Base-by-base conservation (phyloP, 2,329 filamentous ascomycete genomes). In the Sordariomycetes sp. region DNA sequence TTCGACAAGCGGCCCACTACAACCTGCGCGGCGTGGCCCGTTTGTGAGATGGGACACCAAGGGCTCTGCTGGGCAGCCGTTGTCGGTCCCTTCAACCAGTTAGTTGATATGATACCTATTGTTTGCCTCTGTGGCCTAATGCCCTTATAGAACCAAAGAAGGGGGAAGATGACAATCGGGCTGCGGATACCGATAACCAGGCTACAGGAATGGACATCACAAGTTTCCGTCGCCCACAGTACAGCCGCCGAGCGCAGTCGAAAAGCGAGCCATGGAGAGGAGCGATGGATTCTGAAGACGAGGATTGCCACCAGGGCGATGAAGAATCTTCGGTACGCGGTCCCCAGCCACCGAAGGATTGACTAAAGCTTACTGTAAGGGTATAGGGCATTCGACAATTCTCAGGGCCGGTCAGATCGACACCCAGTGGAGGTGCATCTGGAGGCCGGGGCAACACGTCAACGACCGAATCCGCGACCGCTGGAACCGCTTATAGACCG, bases 201-300 rank as follows among this genome's bases (percentile, higher is more conserved):
- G 46, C 5, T 14, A 50, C 46, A 50, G 22, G n/a, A 14, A 22
- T 63, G 32, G 62, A 65, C 22, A 52, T 57, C 24, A 32, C 55
- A 3, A 20, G 18, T 18, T 57, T 69, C 53, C 71, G 69, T 53
- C 62, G 64, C 20, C 71, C 71, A 12, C 66, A 66, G 32, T 77
- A 78, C 60, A 76, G 72, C 53, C 70, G 75, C n/a, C 70, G 75
- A 43, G 67, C 74, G 24, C 73, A 78, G 60, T 78, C 75, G 53
- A 78, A 74, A 63, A 79, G 76, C 61, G 76, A 79, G 63, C 74
- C 75, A 35, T 66, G 48, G 12, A 20, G 20, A 35, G 24, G 12
- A 14, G 22, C 24, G 5, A 20, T 20, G n/a, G 55, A 57, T 24
- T 57, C 55, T 16, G 55, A 57, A n/a, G 55, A 57, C 11, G 55